Percentiles rank a stretch among this genome's conserved stretches.
These are phyloP conservation scores for Mallotus japonicus DNA, from an alignment of 441 rosid genomes.

Conservation along the genomic window DNA sequence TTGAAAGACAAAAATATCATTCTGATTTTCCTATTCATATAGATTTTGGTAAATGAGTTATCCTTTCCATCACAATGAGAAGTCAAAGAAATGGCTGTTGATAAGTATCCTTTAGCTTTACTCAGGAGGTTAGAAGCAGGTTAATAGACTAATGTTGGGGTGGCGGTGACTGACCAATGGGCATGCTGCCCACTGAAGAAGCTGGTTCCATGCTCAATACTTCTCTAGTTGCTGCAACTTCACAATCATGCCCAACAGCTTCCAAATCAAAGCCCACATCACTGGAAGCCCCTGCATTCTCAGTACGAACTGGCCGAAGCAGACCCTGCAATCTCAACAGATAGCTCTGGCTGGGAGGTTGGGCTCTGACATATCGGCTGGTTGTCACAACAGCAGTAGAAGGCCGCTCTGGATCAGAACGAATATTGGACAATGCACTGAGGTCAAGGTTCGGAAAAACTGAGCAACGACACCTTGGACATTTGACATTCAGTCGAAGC, in stretches of 20 bases:
- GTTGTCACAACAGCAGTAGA: slow-evolving; percentile 40
- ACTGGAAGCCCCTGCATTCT: slow-evolving; percentile 31
- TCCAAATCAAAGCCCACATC: slow-evolving; percentile 34
- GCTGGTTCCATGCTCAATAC: slow-evolving; percentile 13
- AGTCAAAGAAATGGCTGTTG: slow-evolving; percentile 8
- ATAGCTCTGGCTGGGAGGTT: slow-evolving; percentile 76
- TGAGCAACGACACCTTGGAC: slow-evolving; percentile 96
- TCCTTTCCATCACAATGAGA: slow-evolving; percentile 15
- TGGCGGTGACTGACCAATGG: slow-evolving; percentile 13
- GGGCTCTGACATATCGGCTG: slow-evolving; percentile 43
- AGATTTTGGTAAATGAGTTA: slow-evolving; percentile 2
- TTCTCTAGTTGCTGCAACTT: slow-evolving; percentile 19
- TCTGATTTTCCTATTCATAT: neutral
- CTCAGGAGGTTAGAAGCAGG: slow-evolving; percentile 28
- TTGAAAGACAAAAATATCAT: neutral
- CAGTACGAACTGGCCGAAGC: slow-evolving; percentile 63
- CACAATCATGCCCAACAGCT: slow-evolving; percentile 42
- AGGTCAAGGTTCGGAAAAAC: slow-evolving; percentile 98
- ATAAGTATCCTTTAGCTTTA: slow-evolving; percentile 5
- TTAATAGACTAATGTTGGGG: slow-evolving; percentile 17
- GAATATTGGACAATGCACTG: slow-evolving; percentile 82
- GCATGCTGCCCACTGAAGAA: slow-evolving; percentile 15
- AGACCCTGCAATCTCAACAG: slow-evolving; percentile 66
- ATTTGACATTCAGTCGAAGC: slow-evolving; percentile 92
- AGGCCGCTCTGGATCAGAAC: slow-evolving; percentile 58